Conservation (phyloP, 1,139 yeast species). For the Candida tropicalis region DNA sequence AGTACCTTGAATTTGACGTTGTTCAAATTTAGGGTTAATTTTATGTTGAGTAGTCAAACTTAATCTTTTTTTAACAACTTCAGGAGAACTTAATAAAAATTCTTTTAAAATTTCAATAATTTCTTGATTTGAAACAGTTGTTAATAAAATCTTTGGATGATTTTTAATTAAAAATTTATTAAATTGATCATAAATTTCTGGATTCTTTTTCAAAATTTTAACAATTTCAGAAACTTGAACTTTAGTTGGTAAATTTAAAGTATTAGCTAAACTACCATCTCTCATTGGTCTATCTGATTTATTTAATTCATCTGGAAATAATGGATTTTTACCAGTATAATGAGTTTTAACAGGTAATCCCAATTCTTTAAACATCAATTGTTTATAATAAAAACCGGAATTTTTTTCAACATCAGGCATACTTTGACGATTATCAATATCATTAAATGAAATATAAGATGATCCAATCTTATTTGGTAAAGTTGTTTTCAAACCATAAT, state of each 20-base stretch:
- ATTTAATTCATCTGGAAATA: slow-evolving; percentile 31
- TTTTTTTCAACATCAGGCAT: slow-evolving; percentile 54
- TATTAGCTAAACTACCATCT: slow-evolving; percentile 31
- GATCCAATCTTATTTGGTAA: slow-evolving; percentile 47
- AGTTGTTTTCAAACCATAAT: slow-evolving; percentile 47
- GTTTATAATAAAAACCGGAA: slow-evolving; percentile 41
- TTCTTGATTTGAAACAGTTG: slow-evolving; percentile 16
- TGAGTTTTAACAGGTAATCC: slow-evolving; percentile 40
- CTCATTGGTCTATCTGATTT: slow-evolving; percentile 21
- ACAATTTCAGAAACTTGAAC: slow-evolving; percentile 31
- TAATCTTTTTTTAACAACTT: slow-evolving; percentile 23
- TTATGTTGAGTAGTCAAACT: slow-evolving; percentile 22
- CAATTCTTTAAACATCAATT: slow-evolving; percentile 47
- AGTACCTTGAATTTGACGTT: slow-evolving; percentile 52
- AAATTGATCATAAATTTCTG: slow-evolving; percentile 34
- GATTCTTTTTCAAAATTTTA: slow-evolving; percentile 33
- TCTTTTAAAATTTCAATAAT: slow-evolving; percentile 28
- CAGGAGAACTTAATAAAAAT: slow-evolving; percentile 26
- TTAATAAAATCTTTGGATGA: slow-evolving; percentile 35
- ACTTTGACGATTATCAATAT: slow-evolving; percentile 44
- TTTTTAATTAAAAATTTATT: slow-evolving; percentile 36
- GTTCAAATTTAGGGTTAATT: slow-evolving; percentile 9
- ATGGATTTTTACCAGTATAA: slow-evolving; percentile 33
- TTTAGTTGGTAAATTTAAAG: slow-evolving; percentile 34
- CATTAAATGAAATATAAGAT: slow-evolving; percentile 46